These are phyloP conservation scores for Staphylotrichum tortipilum DNA, from an alignment of 495 filamentous ascomycete genomes.

Conservation along the genomic window DNA sequence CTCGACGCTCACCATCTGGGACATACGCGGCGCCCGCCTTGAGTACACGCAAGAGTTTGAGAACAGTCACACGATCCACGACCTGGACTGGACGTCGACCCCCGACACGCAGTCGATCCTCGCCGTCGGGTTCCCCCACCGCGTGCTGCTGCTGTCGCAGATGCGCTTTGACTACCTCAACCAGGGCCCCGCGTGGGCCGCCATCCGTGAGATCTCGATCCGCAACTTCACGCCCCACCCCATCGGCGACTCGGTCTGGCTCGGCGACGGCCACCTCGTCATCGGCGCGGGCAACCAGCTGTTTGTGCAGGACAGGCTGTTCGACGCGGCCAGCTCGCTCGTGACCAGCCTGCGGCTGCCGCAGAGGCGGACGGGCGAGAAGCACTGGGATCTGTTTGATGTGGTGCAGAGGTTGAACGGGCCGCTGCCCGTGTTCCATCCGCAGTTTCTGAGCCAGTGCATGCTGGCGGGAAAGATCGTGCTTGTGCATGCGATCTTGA, in stretches of 20 bases:
- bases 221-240: constrained; percentile 79
- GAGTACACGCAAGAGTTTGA: constrained; percentile 73
- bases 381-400: constrained; percentile 60
- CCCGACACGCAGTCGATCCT: constrained; percentile 86
- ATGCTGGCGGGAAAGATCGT: constrained; percentile 70
- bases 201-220: constrained; percentile 73
- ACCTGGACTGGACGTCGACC: constrained; percentile 92
- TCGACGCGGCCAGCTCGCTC: constrained; percentile 55
- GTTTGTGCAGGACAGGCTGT: constrained; percentile 72
- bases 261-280: constrained; percentile 71
- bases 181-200: constrained; percentile 81
- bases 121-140: constrained; percentile 81
- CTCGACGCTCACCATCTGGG: constrained; percentile 87
- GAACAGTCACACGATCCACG: constrained; percentile 64
- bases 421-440: constrained; percentile 85
- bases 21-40: constrained; percentile 68
- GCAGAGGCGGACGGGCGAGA: constrained; percentile 27
- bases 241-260: constrained; percentile 89
- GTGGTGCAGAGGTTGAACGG: constrained; percentile 77
- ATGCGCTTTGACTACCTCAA: constrained; percentile 91
- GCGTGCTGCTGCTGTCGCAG: constrained; percentile 77
- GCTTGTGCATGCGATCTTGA: constrained; percentile 65
- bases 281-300: constrained; percentile 89
- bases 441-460: constrained; percentile 82
- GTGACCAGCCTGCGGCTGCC: constrained; percentile 58